Evolutionary conservation across 2,329 filamentous ascomycete genomes (phyloP).

Genomic region (Cadophora malorum): DNA sequence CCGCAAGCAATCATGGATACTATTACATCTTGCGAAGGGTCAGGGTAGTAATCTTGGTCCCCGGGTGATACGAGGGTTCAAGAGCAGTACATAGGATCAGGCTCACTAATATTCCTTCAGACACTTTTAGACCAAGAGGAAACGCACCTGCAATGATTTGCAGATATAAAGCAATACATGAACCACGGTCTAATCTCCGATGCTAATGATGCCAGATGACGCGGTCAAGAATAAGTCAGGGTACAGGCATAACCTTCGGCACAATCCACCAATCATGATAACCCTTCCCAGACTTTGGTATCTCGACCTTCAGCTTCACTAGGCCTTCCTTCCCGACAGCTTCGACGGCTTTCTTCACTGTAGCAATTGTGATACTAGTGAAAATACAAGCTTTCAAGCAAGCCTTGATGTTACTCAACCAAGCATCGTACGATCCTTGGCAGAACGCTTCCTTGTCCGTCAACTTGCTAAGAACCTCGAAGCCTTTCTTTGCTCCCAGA

Average conservation of each 20-base stretch:
- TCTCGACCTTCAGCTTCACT: constrained; percentile 54
- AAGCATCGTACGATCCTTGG: constrained; percentile 64
- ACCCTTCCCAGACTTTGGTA: constrained; percentile 58
- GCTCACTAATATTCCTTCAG: too few relatives aligned
- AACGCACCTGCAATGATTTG: not conserved
- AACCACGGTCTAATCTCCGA: not conserved
- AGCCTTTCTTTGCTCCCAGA: constrained; percentile 54
- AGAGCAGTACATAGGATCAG: too few relatives aligned
- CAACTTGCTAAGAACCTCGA: constrained; percentile 62
- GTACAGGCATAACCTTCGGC: constrained; percentile 48
- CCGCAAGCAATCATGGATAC: not conserved
- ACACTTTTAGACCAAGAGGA: not conserved
- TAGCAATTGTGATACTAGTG: constrained; percentile 67
- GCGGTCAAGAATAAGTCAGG: constrained; percentile 7
- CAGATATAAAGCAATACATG: not conserved
- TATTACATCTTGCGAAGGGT: not conserved
- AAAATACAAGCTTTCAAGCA: constrained; percentile 74
- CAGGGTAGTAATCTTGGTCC: too few relatives aligned
- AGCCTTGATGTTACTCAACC: constrained; percentile 64
- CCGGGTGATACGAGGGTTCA: too few relatives aligned
- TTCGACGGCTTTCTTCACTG: constrained; percentile 62
- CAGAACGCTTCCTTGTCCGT: constrained; percentile 60
- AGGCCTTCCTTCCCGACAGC: constrained; percentile 41
- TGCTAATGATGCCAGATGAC: not conserved
- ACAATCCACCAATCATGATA: constrained; percentile 73